A percentile compares a stretch with the other conserved stretches of the same genome.
Evolutionary conservation across 2,329 filamentous ascomycete genomes (phyloP).

Genomic region (Passalora sequoiae): DNA sequence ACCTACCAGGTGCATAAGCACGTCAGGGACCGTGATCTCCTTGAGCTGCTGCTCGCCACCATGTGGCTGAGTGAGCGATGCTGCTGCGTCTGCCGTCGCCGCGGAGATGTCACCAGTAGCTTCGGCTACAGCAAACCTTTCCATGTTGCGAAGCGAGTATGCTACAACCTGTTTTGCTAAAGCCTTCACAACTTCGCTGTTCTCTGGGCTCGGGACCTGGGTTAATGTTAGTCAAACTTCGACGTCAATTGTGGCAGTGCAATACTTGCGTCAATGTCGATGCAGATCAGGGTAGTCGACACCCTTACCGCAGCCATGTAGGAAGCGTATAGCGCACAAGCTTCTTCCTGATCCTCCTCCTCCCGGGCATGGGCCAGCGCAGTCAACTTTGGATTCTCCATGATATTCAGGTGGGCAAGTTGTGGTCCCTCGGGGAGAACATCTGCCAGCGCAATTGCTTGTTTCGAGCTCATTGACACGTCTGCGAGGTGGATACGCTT

Average conservation of each 20-base stretch:
- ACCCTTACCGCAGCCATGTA: constrained; percentile 81
- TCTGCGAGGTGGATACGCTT: constrained; percentile 84
- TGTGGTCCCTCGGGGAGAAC: constrained; percentile 76
- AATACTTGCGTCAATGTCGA: constrained; percentile 70
- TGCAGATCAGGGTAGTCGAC: constrained; percentile 74
- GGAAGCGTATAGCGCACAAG: constrained; percentile 87
- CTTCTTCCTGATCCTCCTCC: constrained; percentile 81
- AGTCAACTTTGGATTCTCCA: constrained; percentile 71
- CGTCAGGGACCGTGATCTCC: constrained; percentile 66
- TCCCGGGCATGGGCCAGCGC: constrained; percentile 69
- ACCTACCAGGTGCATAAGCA: constrained; percentile 81
- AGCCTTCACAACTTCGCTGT: constrained; percentile 86
- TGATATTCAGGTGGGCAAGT: constrained; percentile 78
- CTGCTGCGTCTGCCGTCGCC: constrained; percentile 43
- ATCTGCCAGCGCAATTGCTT: constrained; percentile 86
- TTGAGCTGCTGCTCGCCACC: constrained; percentile 48
- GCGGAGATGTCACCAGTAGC: constrained; percentile 36
- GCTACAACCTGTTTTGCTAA: constrained; percentile 91
- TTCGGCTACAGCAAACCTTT: constrained; percentile 65
- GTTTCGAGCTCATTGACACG: constrained; percentile 76
- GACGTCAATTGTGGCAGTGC: not conserved
- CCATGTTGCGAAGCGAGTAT: constrained; percentile 88
- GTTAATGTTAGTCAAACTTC: constrained; percentile 6
- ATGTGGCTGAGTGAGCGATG: constrained; percentile 40
- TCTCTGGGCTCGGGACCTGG: constrained; percentile 64